Evolutionary conservation across 192 early-diverging fungal species (phyloP).

Genomic region (Jimgerdemannia lactiflua): DNA sequence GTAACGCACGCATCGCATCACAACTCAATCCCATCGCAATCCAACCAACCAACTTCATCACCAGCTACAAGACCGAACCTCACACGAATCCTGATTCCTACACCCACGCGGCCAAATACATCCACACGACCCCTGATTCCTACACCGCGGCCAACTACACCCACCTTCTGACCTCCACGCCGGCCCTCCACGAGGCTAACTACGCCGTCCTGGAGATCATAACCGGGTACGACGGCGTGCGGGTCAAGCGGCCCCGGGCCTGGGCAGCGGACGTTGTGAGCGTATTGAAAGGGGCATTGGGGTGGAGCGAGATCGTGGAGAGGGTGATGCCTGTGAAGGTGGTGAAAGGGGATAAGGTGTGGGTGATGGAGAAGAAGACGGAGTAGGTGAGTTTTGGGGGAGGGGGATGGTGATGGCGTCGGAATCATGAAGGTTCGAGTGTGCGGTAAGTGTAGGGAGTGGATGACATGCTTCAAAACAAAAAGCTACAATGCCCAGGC

Average conservation of each 20-base stretch:
- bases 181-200: conserved; percentile 3
- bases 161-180: conserved; percentile 47
- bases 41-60: background rate
- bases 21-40: background rate
- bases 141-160: conserved; percentile 45
- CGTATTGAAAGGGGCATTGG: background rate
- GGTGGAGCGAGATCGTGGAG: background rate
- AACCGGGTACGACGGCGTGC: background rate
- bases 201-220: background rate
- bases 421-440: no score
- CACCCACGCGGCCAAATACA: no score
- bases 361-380: background rate
- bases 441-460: no score
- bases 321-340: background rate
- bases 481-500: no score
- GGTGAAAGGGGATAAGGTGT: background rate
- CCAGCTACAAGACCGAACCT: conserved; percentile 64
- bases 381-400: background rate
- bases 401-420: background rate
- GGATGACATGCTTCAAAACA: no score
- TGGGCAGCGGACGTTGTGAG: background rate
- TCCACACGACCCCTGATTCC: no score
- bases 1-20: background rate
- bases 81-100: no score
- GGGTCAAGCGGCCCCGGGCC: background rate